A percentile compares a stretch with the other conserved stretches of the same genome.
Conservation (phyloP, 2,329 filamentous ascomycete genomes). For the Fusarium miscanthi region DNA sequence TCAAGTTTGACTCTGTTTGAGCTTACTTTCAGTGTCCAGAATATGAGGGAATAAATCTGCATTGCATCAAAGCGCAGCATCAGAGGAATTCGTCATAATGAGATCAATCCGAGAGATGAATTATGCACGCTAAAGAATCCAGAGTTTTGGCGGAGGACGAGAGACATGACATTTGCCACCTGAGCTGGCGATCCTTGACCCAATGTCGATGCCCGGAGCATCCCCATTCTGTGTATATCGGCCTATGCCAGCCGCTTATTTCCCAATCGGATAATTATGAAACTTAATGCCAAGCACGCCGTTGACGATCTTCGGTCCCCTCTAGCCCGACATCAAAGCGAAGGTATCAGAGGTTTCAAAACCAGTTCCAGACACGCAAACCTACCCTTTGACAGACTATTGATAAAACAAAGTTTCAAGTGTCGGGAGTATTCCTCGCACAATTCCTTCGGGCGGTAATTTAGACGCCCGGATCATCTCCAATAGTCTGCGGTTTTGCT, state of each 20-base stretch:
- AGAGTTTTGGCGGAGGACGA: background rate
- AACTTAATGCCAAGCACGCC: background rate
- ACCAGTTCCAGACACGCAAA: background rate
- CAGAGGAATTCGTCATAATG: background rate
- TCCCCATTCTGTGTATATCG: background rate
- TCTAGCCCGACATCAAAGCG: background rate
- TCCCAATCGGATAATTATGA: background rate
- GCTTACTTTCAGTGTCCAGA: background rate
- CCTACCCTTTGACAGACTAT: too few relatives aligned
- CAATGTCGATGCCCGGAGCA: background rate
- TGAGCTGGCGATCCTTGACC: background rate
- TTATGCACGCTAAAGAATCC: background rate
- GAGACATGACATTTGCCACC: background rate
- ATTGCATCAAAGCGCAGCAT: background rate
- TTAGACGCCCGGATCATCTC: slow-evolving; percentile 14
- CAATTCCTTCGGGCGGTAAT: background rate
- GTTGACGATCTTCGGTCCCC: background rate
- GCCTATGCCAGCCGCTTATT: background rate
- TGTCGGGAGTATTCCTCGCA: background rate
- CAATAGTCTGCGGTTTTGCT: slow-evolving; percentile 15
- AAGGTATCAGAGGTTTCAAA: background rate
- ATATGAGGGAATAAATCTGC: background rate
- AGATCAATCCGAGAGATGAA: background rate
- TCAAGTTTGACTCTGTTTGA: background rate
- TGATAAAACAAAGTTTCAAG: background rate